A percentile compares a stretch with the other conserved stretches of the same genome.
These are phyloP conservation scores for Paracoccidioides lutzii DNA, from an alignment of 2,329 filamentous ascomycete genomes.

Conservation along the genomic window DNA sequence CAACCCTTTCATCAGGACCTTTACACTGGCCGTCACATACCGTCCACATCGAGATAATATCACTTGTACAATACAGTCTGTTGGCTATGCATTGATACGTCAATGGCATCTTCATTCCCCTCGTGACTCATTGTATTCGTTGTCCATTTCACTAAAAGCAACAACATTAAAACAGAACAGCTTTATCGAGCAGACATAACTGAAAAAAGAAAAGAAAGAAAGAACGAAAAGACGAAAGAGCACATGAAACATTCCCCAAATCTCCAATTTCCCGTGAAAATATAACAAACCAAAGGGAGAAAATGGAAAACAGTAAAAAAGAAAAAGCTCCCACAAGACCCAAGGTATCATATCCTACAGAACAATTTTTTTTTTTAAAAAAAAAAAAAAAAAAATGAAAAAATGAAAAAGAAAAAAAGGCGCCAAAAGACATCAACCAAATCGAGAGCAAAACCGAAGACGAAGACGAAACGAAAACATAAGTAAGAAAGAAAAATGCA, in stretches of 20 bases:
- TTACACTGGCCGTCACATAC: not conserved
- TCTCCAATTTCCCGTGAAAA: not conserved
- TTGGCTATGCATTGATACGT: not conserved
- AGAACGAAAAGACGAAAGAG: constrained; percentile 3
- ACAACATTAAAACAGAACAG: not conserved
- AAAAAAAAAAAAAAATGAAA: not conserved
- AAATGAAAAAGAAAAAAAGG: not conserved
- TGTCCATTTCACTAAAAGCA: not conserved
- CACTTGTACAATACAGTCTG: not conserved
- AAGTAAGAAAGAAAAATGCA: not conserved
- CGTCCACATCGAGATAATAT: not conserved
- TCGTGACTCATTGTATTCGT: not conserved
- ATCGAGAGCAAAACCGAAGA: too few species aligned
- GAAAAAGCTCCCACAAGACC: not conserved
- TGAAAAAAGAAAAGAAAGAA: constrained; percentile 4
- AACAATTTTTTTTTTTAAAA: too few species aligned
- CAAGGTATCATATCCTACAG: not conserved
- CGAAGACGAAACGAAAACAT: not conserved
- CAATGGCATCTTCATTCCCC: not conserved
- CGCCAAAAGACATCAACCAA: not conserved
- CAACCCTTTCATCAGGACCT: not conserved
- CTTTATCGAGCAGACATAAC: not conserved
- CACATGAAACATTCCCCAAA: not conserved
- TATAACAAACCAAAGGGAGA: not conserved
- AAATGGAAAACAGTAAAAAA: not conserved